phyloP scores from a whole-genome alignment of 768 basidiomycete genomes.

The Leccinum subgranulosum region DNA sequence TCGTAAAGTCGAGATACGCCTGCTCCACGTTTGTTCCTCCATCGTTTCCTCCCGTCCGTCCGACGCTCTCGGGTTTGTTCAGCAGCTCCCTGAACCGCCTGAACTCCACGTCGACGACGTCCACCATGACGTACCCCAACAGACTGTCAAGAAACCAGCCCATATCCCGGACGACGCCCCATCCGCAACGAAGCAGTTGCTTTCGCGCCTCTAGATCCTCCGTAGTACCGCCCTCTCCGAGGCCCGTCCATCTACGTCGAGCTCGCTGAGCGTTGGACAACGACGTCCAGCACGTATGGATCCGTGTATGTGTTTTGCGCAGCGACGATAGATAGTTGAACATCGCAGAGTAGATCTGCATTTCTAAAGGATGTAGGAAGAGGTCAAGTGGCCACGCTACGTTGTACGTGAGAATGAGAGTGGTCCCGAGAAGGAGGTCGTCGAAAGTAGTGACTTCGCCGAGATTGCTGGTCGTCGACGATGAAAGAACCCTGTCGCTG shows the following conservation, averaged over 20 bases:
- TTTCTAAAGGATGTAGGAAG: constrained; percentile 75
- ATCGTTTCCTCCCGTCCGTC: constrained; percentile 12
- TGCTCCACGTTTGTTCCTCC: constrained; percentile 22
- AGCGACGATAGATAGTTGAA: constrained; percentile 83
- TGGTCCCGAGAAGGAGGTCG: constrained; percentile 76
- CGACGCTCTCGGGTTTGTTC: constrained; percentile 23
- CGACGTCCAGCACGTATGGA: constrained; percentile 81
- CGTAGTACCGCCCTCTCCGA: constrained; percentile 79
- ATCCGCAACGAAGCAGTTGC: constrained; percentile 69
- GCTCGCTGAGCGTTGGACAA: constrained; percentile 84
- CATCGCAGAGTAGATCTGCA: constrained; percentile 69
- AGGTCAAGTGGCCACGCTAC: constrained; percentile 89
- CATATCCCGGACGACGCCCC: constrained; percentile 88
- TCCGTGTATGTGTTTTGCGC: constrained; percentile 76
- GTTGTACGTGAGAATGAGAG: constrained; percentile 63
- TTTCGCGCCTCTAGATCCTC: constrained; percentile 67
- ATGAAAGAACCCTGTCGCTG: constrained; percentile 38
- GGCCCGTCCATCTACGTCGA: constrained; percentile 80
- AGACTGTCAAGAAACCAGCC: constrained; percentile 87
- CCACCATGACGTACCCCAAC: constrained; percentile 83
- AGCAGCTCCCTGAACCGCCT: constrained; percentile 63
- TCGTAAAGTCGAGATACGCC: constrained; percentile 74
- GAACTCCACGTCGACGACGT: constrained; percentile 86
- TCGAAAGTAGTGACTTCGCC: constrained; percentile 56
- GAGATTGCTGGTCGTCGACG: constrained; percentile 35